Base-by-base conservation (phyloP, 768 basidiomycete species). In the Suillus brevipes region DNA sequence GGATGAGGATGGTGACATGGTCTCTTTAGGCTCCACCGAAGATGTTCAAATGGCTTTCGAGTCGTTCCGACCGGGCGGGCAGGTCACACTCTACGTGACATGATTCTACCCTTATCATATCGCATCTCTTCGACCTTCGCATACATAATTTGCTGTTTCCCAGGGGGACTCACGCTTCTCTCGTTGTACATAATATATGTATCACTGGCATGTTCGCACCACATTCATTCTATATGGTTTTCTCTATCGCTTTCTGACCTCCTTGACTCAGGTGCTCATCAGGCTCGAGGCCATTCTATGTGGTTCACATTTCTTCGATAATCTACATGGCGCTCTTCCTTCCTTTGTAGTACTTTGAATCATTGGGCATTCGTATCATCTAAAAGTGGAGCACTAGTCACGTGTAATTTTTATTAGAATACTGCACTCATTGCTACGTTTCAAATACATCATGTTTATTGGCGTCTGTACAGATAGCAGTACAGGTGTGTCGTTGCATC, bases 41-140 rank as follows among this genome's bases (percentile, higher is more conserved):
- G 95, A 97, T 74, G 91, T 96, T 42, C 91, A 94, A 70, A 94
- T 97, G 87, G 95, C 95, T 45, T 95, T 97, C 68, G 94, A 95
- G 78, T 84, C 88, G 64, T 89, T 86, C 77, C 83, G 87, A 67
- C 87, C 89, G 37, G 89, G 89, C n/a, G 87, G 87, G 66, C 92
- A 92, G 77, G 90, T 94, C 64, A 90, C 87, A 20, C 83, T 94
- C 57, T 92, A 87, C 77, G 92, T 94, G 72, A 89, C 86, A 74
- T 93, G 81, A 87, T 31, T 58, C 42, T 49, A 31, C 40, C 43
- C 42, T 66, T 42, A 59, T 53, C 43, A 55, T 59, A 49, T 60
- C 63, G 67, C 67, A 55, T 63, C 28, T 40, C 42, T 66, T 57
- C 50, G 62, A 59, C 65, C 61, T 42, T 38, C 61, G 43, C 31